Conservation (phyloP, 805 yeast genomes). For the Candida incommunis region DNA sequence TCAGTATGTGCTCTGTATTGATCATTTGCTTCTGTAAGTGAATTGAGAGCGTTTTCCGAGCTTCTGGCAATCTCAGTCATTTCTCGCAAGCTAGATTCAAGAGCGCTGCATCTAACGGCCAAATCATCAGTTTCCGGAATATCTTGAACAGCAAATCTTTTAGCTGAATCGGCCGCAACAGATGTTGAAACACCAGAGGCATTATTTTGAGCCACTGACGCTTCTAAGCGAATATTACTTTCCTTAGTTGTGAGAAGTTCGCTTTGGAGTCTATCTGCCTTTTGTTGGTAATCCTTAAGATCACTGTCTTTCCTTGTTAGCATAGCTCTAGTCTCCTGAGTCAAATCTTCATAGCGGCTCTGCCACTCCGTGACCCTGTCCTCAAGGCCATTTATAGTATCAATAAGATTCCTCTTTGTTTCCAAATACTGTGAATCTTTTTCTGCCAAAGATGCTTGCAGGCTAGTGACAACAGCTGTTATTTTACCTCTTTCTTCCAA, state of each 20-base stretch:
- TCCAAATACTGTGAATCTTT: constrained; percentile 22
- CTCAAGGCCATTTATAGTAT: constrained; percentile 36
- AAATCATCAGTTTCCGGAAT: neutral
- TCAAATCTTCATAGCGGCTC: constrained; percentile 31
- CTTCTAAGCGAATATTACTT: neutral
- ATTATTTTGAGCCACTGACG: neutral
- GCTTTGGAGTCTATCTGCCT: constrained; percentile 36
- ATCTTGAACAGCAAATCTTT: neutral
- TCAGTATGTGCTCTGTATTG: neutral
- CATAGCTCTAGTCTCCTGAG: constrained; percentile 36
- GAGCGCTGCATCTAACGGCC: neutral
- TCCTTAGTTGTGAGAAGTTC: neutral
- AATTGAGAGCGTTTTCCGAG: neutral
- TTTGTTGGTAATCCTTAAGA: constrained; percentile 41
- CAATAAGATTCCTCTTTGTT: constrained; percentile 32
- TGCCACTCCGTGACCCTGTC: constrained; percentile 30
- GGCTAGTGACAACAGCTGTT: constrained; percentile 39
- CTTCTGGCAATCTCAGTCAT: neutral
- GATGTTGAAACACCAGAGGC: neutral
- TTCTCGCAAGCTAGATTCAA: neutral
- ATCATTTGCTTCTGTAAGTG: neutral
- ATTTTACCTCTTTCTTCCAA: constrained; percentile 45
- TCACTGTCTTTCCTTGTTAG: constrained; percentile 42
- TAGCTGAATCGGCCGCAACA: neutral
- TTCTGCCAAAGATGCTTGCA: constrained; percentile 46